Conservation (phyloP, 2,329 filamentous ascomycete species). For the Sclerotinia glacialis region DNA sequence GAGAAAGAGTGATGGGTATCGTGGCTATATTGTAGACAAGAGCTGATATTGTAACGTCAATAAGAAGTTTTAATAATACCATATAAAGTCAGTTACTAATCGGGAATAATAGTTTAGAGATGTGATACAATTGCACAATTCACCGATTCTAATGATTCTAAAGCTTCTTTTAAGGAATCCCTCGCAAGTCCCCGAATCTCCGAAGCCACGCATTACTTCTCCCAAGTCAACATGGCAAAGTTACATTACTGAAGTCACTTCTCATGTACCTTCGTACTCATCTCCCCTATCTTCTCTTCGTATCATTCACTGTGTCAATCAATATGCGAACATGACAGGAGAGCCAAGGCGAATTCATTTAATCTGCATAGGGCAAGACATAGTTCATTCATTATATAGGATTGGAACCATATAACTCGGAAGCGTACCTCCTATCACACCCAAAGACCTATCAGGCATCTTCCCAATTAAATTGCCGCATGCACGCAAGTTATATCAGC, state of each 20-base stretch:
- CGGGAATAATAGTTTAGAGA: too few relatives aligned
- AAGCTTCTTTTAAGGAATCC: conserved; percentile 3
- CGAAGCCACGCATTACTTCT: conserved; percentile 18
- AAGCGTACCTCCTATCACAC: conserved; percentile 5
- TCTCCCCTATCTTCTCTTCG: neutral
- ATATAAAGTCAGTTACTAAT: too few relatives aligned
- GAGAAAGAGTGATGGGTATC: too few relatives aligned
- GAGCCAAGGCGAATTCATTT: conserved; percentile 2
- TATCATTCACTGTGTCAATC: neutral
- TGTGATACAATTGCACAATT: neutral
- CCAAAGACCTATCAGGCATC: conserved; percentile 12
- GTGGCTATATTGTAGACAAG: too few relatives aligned
- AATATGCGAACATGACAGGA: conserved; percentile 11
- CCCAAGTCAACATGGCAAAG: conserved; percentile 5
- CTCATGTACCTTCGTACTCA: conserved; percentile 7
- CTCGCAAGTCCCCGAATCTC: conserved; percentile 21
- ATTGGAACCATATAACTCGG: conserved; percentile 11
- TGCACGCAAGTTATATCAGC: neutral
- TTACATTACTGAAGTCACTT: conserved; percentile 9
- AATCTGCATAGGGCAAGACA: conserved; percentile 21
- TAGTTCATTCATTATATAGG: conserved; percentile 1
- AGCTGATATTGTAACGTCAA: too few relatives aligned
- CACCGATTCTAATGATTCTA: conserved; percentile 16
- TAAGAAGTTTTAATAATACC: too few relatives aligned
- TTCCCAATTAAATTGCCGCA: conserved; percentile 1